A percentile compares a stretch with the other conserved stretches of the same genome.
These are phyloP conservation scores for Schoenoplectus triqueter DNA, from an alignment of 202 grass and related monocot genomes.

Conservation along the genomic window DNA sequence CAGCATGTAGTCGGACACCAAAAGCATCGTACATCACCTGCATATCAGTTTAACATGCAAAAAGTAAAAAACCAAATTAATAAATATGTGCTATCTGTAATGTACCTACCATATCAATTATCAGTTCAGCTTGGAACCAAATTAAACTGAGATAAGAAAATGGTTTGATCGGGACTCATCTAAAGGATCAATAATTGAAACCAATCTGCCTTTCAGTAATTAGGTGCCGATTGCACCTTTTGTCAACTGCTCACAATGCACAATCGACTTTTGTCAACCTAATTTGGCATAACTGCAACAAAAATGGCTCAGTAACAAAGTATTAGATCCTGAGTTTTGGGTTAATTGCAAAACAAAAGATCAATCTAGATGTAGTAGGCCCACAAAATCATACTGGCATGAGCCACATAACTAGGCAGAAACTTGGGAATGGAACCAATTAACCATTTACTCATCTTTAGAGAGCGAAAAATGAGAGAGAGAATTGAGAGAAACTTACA, in stretches of 20 bases:
- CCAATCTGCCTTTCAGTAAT: neutral
- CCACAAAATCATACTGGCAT: neutral
- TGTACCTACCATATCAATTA: neutral
- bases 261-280: neutral
- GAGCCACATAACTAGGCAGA: neutral
- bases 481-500: conserved; percentile 41
- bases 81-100: neutral
- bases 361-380: neutral
- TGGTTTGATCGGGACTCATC: neutral
- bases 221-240: neutral
- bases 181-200: neutral
- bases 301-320: neutral
- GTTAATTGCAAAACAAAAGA: neutral
- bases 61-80: neutral
- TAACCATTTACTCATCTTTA: neutral
- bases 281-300: neutral
- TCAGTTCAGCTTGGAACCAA: neutral
- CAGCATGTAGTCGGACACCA: conserved; percentile 94
- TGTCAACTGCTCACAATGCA: neutral
- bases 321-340: neutral
- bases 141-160: conserved; percentile 6
- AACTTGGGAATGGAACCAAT: neutral
- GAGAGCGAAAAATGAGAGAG: neutral
- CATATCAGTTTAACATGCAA: neutral
- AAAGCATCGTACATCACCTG: conserved; percentile 99